Evolutionary conservation across 306 rosid species (phyloP), one percentile per base, ranked within the genome.

Genomic region (Trichosanthes cucumerina): DNA sequence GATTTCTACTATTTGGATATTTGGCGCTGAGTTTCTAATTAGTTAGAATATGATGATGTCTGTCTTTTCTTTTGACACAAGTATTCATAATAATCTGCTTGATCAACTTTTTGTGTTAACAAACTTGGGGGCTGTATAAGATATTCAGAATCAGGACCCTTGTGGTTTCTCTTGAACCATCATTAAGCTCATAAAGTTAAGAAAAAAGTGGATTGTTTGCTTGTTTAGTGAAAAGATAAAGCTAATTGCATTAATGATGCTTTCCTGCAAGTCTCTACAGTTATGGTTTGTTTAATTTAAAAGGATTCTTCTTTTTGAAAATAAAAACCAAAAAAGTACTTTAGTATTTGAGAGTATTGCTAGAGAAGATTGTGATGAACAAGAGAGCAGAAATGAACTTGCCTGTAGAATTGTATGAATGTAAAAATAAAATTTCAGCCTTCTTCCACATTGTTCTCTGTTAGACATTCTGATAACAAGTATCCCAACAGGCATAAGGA

Each of bases 401-500:
- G 82, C 98, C 97, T 93, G 96, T 49, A 92, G 84, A 82, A 86
- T 53, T 66, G 86, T 86, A 88, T 93, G 98, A 85, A 80, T 81
- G 79, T 89, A 89, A 83, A 93, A 86, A 16, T 90, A 62, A 86
- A 85, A 64, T 79, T 79, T 89, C 36, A 80, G 86, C 86, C 91
- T 89, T 83, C 84, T 88, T 82, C 87, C 87, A 85, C 90, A 84
- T 53, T 83, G 82, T 70, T 81, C 89, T 80, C 78, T 88, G 75
- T 86, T 89, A 80, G 89, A 84, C 76, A 89, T 79, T 83, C 98
- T 86, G 68, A 93, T 92, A 19, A 86, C 82, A 80, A 92, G 92
- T 83, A 93, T 84, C 68, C 96, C 98, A 73, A 88, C 31, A 24
- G 98, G 98, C 97, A 90, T 90, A 85, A 93, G 85, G 87, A 93